These are phyloP conservation scores for Cladophialophora immunda DNA, from an alignment of 2,329 filamentous ascomycete species.

Conservation along the genomic window DNA sequence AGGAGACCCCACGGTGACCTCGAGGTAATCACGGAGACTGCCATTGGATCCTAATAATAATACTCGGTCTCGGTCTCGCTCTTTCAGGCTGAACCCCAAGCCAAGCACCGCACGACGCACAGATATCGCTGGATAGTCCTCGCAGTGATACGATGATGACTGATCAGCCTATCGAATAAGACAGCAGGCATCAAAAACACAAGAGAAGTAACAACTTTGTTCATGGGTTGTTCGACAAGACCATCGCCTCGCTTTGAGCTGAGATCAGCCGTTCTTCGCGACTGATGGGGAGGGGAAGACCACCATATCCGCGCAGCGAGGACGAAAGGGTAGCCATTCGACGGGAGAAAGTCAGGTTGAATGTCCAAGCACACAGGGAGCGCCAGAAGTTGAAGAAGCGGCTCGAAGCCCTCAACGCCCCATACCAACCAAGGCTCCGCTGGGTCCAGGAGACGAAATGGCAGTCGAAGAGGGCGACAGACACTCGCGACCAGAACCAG, in stretches of 20 bases:
- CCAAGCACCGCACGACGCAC: background rate
- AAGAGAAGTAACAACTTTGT: background rate
- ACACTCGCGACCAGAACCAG: background rate
- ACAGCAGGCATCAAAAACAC: background rate
- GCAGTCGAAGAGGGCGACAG: background rate
- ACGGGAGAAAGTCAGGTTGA: constrained; percentile 19
- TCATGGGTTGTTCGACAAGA: background rate
- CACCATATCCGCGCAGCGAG: background rate
- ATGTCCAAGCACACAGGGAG: constrained; percentile 17
- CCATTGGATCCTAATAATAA: too few species aligned
- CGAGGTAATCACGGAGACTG: too few species aligned
- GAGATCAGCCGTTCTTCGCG: background rate
- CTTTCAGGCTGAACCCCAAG: background rate
- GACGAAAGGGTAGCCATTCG: constrained; percentile 9
- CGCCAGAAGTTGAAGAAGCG: constrained; percentile 19
- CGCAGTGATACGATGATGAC: background rate
- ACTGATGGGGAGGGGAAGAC: constrained; percentile 8
- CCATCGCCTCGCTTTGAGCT: background rate
- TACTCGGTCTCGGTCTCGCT: too few species aligned
- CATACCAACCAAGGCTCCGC: constrained; percentile 6
- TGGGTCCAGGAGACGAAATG: constrained; percentile 14
- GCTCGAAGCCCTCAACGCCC: constrained; percentile 8
- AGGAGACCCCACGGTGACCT: too few species aligned
- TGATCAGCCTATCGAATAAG: background rate
- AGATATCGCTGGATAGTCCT: background rate